A percentile compares a stretch with the other conserved stretches of the same genome.
Conservation (phyloP, 2,329 filamentous ascomycete genomes). For the Thelonectria blattea region DNA sequence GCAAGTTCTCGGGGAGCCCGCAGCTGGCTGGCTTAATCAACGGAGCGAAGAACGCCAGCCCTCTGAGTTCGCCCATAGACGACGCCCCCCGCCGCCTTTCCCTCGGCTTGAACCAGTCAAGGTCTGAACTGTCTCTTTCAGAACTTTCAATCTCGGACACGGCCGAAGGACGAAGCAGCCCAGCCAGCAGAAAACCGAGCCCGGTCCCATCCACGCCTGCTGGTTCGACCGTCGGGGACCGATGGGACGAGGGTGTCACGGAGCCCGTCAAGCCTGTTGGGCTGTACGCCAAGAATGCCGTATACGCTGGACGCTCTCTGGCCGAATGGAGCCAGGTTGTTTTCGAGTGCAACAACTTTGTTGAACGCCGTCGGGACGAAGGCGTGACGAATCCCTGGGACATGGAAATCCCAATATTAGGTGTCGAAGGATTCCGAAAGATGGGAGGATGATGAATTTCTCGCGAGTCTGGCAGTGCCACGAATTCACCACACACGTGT, state of each 20-base stretch:
- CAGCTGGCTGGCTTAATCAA: conserved; percentile 54
- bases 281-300: conserved; percentile 52
- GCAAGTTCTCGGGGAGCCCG: conserved; percentile 54
- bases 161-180: conserved; percentile 22
- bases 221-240: conserved; percentile 33
- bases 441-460: conserved; percentile 36
- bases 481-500: neutral
- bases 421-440: conserved; percentile 51
- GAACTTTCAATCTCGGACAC: conserved; percentile 33
- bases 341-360: conserved; percentile 80
- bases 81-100: conserved; percentile 34
- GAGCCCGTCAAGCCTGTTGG: conserved; percentile 55
- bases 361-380: conserved; percentile 76
- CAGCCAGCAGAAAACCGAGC: conserved; percentile 16
- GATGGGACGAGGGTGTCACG: conserved; percentile 40
- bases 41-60: conserved; percentile 57
- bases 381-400: conserved; percentile 70
- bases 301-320: conserved; percentile 74
- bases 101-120: conserved; percentile 24
- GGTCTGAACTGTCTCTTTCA: conserved; percentile 7
- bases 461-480: neutral
- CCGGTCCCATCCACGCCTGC: conserved; percentile 17
- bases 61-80: conserved; percentile 43
- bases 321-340: conserved; percentile 81
- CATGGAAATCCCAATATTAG: conserved; percentile 63